phyloP scores from a whole-genome alignment of 805 yeast species.

The Saccharomycopsis oosterbeekiorum region DNA sequence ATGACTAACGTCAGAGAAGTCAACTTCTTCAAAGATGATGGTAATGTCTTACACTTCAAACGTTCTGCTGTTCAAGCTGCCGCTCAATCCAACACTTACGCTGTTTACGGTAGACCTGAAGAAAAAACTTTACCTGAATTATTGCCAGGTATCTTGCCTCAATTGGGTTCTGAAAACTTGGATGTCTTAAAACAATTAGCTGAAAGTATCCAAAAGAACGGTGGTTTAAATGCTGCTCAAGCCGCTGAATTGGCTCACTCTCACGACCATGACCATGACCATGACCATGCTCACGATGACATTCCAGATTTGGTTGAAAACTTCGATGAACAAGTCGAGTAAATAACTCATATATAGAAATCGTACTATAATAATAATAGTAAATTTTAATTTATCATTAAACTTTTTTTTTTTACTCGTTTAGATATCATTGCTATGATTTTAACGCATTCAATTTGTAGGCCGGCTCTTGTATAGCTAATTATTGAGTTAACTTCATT shows the following conservation, averaged over 20 bases:
- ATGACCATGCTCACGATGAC: constrained; percentile 38
- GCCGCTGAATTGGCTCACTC: constrained; percentile 36
- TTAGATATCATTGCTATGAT: neutral
- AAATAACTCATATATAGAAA: constrained; percentile 19
- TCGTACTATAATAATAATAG: constrained; percentile 1
- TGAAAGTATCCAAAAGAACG: constrained; percentile 65
- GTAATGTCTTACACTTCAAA: constrained; percentile 90
- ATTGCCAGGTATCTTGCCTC: constrained; percentile 90
- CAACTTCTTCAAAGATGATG: constrained; percentile 94
- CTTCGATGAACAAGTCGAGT: constrained; percentile 36
- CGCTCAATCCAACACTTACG: constrained; percentile 81
- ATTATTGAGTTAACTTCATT: too few species aligned
- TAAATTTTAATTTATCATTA: neutral
- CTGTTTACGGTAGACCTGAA: constrained; percentile 91
- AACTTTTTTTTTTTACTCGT: neutral
- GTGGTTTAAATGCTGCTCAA: constrained; percentile 27
- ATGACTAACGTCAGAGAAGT: constrained; percentile 91
- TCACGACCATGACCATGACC: constrained; percentile 39
- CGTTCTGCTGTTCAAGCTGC: constrained; percentile 95
- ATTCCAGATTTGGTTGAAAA: constrained; percentile 77
- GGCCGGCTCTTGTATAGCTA: neutral
- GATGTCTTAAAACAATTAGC: constrained; percentile 84
- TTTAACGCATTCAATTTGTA: neutral
- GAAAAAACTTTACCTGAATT: constrained; percentile 87
- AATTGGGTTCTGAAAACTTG: constrained; percentile 92